Evolutionary conservation across 2,329 filamentous ascomycete species (phyloP).

Genomic region (Hypoxylon sp.): DNA sequence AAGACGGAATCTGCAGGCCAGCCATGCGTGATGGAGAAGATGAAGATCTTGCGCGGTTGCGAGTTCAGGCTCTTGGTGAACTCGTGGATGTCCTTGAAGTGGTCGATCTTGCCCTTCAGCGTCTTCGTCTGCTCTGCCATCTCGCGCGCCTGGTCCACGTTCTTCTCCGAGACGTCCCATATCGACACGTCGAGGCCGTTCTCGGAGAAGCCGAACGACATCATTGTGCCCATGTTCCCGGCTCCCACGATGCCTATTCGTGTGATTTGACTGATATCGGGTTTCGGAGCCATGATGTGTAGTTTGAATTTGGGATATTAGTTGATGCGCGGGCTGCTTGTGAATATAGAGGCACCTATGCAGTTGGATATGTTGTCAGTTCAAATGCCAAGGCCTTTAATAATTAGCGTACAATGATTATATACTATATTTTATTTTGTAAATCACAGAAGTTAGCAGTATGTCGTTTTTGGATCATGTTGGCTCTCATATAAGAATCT

Average conservation of each 20-base stretch:
- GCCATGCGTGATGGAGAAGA: slow-evolving; percentile 68
- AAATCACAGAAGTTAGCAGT: not conserved
- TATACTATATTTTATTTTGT: not conserved
- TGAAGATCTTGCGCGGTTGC: slow-evolving; percentile 63
- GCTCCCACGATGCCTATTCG: slow-evolving; percentile 71
- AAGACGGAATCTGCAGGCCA: slow-evolving; percentile 57
- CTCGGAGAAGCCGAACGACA: slow-evolving; percentile 72
- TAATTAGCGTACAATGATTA: not conserved
- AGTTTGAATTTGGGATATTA: not conserved
- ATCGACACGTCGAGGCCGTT: slow-evolving; percentile 68
- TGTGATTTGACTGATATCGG: slow-evolving; percentile 34
- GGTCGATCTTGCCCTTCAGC: slow-evolving; percentile 38
- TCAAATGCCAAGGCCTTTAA: not conserved
- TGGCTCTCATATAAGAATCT: slow-evolving; percentile 7
- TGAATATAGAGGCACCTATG: not conserved
- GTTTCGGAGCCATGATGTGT: slow-evolving; percentile 10
- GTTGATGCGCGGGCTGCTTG: not conserved
- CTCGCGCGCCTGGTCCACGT: slow-evolving; percentile 57
- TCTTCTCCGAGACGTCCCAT: slow-evolving; percentile 59
- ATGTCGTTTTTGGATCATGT: not conserved
- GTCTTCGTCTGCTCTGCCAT: slow-evolving; percentile 53
- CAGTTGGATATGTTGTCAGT: not conserved
- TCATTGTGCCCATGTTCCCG: slow-evolving; percentile 72
- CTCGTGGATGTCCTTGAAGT: slow-evolving; percentile 55
- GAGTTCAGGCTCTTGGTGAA: slow-evolving; percentile 63